phyloP scores from a whole-genome alignment of 768 basidiomycete genomes.

The Hirschioporus abietinus region DNA sequence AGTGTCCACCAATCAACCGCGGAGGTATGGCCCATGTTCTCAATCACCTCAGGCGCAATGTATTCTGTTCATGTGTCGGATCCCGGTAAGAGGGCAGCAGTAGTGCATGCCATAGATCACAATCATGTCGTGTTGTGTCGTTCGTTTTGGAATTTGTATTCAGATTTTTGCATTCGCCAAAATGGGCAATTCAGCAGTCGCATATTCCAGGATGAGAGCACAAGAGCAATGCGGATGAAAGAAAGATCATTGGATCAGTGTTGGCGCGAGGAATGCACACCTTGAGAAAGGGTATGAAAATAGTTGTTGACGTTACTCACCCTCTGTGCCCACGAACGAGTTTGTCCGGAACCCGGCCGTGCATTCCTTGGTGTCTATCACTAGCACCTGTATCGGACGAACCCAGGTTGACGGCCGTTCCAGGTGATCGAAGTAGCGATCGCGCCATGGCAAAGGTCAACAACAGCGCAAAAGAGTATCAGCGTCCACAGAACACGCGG shows the following conservation, averaged over 20 bases:
- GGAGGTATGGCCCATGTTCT: conserved; percentile 92
- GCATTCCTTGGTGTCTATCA: conserved; percentile 96
- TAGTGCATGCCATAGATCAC: neutral
- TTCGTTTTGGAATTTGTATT: neutral
- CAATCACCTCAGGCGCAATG: conserved; percentile 98
- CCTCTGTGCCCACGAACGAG: conserved; percentile 99
- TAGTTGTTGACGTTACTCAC: conserved; percentile 35
- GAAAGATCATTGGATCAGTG: neutral
- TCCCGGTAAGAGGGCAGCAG: neutral
- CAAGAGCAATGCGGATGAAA: neutral
- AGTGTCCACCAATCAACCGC: conserved; percentile 99
- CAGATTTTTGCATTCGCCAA: neutral
- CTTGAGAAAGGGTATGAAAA: neutral
- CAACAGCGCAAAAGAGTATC: neutral
- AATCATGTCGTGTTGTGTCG: neutral
- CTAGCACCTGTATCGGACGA: conserved; percentile 55
- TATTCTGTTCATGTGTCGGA: conserved; percentile 59
- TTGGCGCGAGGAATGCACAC: neutral
- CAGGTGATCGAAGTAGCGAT: neutral
- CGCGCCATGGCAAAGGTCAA: neutral
- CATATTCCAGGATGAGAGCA: neutral
- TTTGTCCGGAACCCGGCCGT: conserved; percentile 98
- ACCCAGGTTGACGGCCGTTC: neutral
- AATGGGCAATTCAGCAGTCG: neutral
- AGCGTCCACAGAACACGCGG: neutral